A percentile compares a stretch with the other conserved stretches of the same genome.
Conservation (phyloP, 2,329 filamentous ascomycete species). For the Hypoxylon sp. region DNA sequence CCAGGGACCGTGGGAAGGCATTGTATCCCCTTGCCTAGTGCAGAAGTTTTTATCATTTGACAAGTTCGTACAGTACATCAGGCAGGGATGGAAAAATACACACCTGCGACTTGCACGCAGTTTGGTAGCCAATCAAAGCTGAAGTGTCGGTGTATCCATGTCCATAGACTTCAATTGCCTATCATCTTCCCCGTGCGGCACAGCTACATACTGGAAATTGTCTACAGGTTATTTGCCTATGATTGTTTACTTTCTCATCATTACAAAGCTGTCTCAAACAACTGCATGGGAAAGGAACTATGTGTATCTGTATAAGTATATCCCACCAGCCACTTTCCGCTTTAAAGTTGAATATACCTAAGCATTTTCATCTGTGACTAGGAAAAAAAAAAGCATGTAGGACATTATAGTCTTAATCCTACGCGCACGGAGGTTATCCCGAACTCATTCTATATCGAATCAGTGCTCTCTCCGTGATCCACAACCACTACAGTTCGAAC, state of each 20-base stretch:
- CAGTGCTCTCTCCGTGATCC: not conserved
- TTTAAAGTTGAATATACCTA: no score
- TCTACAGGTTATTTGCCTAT: not conserved
- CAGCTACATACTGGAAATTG: not conserved
- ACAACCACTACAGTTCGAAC: not conserved
- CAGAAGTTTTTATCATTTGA: not conserved
- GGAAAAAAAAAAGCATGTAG: no score
- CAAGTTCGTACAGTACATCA: not conserved
- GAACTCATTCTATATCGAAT: conserved; percentile 3
- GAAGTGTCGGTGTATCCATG: not conserved
- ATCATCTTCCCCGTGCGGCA: not conserved
- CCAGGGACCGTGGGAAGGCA: not conserved
- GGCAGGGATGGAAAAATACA: not conserved
- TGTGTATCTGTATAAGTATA: no score
- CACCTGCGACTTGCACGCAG: not conserved
- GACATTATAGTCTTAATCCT: not conserved
- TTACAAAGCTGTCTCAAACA: no score
- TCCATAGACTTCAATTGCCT: not conserved
- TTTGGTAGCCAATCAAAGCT: not conserved
- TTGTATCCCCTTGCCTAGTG: not conserved
- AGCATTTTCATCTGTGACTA: no score
- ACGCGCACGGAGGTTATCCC: conserved; percentile 1
- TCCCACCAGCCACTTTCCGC: no score
- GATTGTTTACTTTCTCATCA: no score
- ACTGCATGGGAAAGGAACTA: not conserved